Evolutionary conservation across 495 filamentous ascomycete species (phyloP), one percentile per base, ranked within the genome.

Genomic region (Hypomontagnella monticulosa): DNA sequence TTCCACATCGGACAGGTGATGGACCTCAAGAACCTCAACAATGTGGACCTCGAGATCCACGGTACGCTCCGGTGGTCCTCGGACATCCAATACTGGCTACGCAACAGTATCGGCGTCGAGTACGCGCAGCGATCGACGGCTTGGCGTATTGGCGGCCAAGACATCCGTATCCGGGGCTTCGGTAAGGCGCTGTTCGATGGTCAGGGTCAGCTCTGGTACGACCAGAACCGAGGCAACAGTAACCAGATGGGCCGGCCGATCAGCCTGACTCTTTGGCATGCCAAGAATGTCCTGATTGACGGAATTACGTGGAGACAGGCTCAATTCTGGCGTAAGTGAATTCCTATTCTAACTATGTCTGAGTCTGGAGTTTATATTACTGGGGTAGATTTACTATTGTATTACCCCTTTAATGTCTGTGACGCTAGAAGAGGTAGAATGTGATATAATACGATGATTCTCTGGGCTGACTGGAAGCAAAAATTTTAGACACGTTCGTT

Each of bases 1-100:
- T 80, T 78, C 71, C 72, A 79, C 61, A 78, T 81, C 61, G 75
- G 74, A 9, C 76, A 78, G 63, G 70, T 81, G 0, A 81, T 81
- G 78, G 73, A 81, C 41, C 72, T 74, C 27, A 73, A 73, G 10
- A 57, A 75, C 57, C 73, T 81, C 33, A 62, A 62, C 44, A 79
- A 81, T 51, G 69, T 73, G 34, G 69, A 70, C 54, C 66, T 81
- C 47, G 75, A 79, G 66, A 78, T 81, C 68, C 64, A 78, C 63
- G 75, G 77, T 9, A 81, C 67, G 12, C 67, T 75, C 10, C 48
- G 74, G 10, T 80, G 78, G 76, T 71, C 65, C 57, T 69, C 69
- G 15, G 72, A 80, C 47, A 66, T 78, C 27, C 67, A 74, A 37
- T 81, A 79, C 60, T 79, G 77, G 78, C 60, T 78, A 37, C 61